Evolutionary conservation across 331 rosid species (phyloP).

Genomic region (Acacia concinna): DNA sequence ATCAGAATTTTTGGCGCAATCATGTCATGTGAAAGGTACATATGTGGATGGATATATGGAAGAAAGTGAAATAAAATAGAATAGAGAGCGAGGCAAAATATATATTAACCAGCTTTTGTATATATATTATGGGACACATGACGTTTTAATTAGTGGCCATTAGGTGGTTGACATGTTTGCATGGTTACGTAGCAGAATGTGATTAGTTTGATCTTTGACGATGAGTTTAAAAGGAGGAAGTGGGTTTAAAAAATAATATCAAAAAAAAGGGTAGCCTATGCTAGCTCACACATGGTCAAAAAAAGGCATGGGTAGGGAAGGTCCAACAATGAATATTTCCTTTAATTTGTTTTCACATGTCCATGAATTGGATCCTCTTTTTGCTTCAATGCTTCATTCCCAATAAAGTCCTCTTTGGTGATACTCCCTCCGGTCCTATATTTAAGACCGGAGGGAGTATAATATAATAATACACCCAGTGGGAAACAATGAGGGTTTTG

Average conservation of each 20-base stretch:
- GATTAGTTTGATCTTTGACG: slow-evolving; percentile 19
- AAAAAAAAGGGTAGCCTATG: slow-evolving; percentile 39
- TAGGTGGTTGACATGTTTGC: slow-evolving; percentile 52
- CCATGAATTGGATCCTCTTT: slow-evolving; percentile 56
- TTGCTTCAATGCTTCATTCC: slow-evolving; percentile 21
- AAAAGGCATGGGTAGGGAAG: slow-evolving; percentile 37
- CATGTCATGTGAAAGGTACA: not conserved
- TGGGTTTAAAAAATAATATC: slow-evolving; percentile 5
- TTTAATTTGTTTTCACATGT: not conserved
- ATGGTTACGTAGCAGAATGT: slow-evolving; percentile 43
- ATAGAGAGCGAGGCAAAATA: too few species aligned
- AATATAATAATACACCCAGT: not conserved
- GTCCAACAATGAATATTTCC: not conserved
- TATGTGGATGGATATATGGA: not conserved
- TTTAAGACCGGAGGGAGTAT: too few species aligned
- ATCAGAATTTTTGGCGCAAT: not conserved
- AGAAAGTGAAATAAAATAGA: not conserved
- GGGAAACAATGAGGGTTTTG: slow-evolving; percentile 38
- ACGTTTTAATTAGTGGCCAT: not conserved
- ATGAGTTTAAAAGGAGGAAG: slow-evolving; percentile 13
- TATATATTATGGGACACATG: not conserved
- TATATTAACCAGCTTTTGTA: too few species aligned
- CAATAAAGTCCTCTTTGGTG: slow-evolving; percentile 42
- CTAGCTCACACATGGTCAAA: slow-evolving; percentile 69
- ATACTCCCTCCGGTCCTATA: too few species aligned